A percentile compares a stretch with the other conserved stretches of the same genome.
Conservation (phyloP, 2,329 filamentous ascomycete species). For the Phoma sp. region DNA sequence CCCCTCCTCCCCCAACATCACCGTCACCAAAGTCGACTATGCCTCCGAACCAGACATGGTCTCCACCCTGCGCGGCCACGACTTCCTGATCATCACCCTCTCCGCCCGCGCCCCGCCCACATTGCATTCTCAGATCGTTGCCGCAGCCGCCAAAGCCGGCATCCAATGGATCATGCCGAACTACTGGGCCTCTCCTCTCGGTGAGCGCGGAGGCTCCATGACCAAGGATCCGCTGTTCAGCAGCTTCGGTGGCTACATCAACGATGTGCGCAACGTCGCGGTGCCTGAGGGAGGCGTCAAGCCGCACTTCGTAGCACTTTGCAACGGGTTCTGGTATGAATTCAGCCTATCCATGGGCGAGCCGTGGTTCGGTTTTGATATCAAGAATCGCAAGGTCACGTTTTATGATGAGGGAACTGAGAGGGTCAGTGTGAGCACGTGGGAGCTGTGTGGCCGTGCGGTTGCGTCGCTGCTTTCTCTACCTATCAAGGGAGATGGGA, state of each 20-base stretch:
- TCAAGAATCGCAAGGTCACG: constrained; percentile 35
- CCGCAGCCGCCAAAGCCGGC: constrained; percentile 46
- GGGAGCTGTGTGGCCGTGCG: constrained; percentile 61
- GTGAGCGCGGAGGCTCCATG: constrained; percentile 4
- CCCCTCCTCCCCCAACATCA: constrained; percentile 48
- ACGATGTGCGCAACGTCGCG: constrained; percentile 15
- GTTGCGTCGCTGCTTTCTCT: constrained; percentile 54
- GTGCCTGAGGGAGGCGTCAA: not conserved
- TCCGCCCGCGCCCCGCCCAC: constrained; percentile 32
- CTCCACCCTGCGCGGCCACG: constrained; percentile 45
- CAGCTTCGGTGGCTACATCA: constrained; percentile 8
- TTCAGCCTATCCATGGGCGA: constrained; percentile 41
- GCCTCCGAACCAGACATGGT: constrained; percentile 31
- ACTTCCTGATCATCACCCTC: constrained; percentile 51
- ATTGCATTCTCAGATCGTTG: constrained; percentile 38
- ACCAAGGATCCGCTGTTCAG: constrained; percentile 3
- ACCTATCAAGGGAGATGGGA: constrained; percentile 35
- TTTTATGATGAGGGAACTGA: constrained; percentile 42
- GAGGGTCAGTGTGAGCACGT: constrained; percentile 59
- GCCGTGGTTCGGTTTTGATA: constrained; percentile 46
- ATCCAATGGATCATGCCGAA: constrained; percentile 51
- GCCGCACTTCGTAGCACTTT: constrained; percentile 14
- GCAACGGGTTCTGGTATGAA: constrained; percentile 48
- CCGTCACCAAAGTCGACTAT: constrained; percentile 47
- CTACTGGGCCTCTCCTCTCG: constrained; percentile 39